These are phyloP conservation scores for Penicillium sp. DNA, from an alignment of 2,329 filamentous ascomycete genomes.

Conservation along the genomic window DNA sequence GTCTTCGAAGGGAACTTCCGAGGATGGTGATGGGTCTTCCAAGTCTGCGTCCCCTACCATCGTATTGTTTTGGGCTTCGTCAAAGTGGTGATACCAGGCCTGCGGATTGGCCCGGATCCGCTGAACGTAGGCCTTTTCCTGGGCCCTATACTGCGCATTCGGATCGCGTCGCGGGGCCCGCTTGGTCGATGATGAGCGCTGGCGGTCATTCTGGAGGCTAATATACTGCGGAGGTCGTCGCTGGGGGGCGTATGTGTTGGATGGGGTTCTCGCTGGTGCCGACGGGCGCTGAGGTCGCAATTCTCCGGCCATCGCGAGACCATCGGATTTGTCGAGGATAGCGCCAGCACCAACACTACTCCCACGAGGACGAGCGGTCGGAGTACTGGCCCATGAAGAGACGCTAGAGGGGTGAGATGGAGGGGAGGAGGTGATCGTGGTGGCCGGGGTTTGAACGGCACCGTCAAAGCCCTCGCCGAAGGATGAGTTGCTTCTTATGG, in stretches of 20 bases:
- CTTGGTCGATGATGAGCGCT: slow-evolving; percentile 57
- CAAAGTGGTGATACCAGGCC: slow-evolving; percentile 64
- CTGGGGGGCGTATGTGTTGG: slow-evolving; percentile 71
- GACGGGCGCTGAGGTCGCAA: slow-evolving; percentile 63
- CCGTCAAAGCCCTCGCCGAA: slow-evolving; percentile 32
- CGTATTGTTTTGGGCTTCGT: slow-evolving; percentile 66
- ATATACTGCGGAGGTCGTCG: slow-evolving; percentile 55
- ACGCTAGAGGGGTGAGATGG: slow-evolving; percentile 27
- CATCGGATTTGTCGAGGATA: slow-evolving; percentile 43
- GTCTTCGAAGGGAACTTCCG: slow-evolving; percentile 75
- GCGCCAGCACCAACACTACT: slow-evolving; percentile 42
- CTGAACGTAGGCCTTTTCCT: slow-evolving; percentile 94
- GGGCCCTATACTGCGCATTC: slow-evolving; percentile 71
- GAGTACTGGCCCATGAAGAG: slow-evolving; percentile 36
- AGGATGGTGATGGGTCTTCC: slow-evolving; percentile 86
- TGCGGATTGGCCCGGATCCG: slow-evolving; percentile 78
- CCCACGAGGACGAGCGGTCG: slow-evolving; percentile 42
- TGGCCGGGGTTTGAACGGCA: slow-evolving; percentile 30
- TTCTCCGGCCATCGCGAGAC: slow-evolving; percentile 31
- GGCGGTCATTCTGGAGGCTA: slow-evolving; percentile 47
- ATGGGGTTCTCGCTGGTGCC: slow-evolving; percentile 69
- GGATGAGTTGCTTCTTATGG: slow-evolving; percentile 31
- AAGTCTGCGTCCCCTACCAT: slow-evolving; percentile 76
- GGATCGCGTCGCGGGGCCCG: slow-evolving; percentile 59
- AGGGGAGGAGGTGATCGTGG: slow-evolving; percentile 35